Base-by-base conservation (phyloP, 164 flowering plant genomes). In the Akebia trifoliata region DNA sequence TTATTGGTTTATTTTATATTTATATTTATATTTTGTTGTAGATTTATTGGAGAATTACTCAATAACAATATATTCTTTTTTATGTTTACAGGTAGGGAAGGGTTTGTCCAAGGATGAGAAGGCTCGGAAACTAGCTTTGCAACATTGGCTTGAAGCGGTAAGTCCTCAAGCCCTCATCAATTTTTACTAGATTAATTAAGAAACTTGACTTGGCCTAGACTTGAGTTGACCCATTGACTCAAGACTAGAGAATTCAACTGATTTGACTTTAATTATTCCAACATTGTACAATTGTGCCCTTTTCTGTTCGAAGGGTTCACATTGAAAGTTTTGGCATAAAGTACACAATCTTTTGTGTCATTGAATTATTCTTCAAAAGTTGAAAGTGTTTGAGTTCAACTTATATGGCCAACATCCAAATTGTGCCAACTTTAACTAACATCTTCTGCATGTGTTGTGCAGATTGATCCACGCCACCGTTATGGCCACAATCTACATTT, bases 401-500 rank as follows among this genome's bases (percentile, higher is more conserved):
- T 25, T n/a, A 14, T 28, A 4, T 31, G 7, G 47, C 30, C 29
- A n/a, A 42, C 10, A 18, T 17, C 24, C 35, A 40, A 36, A 8
- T 36, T 62, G 25, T 1, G 17, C 25, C 0, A 12, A 44, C 4
- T 51, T 4, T 25, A 26, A 43, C 22, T 47, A 2, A 46, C 31
- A 15, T 31, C n/a, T 39, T 34, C 21, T 51, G 40, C 25, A 6
- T 45, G 6, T 29, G 18, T 17, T 54, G 15, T 32, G 18, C 70
- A 83, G 88, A 83, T 83, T 60, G 88, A 83, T 59, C 85, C 88
- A 44, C 81, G 88, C 48, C 88, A 83, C 72, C 78, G 88, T 0
- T 83, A 83, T 57, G 88, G 88, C 18, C 83, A 80, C 73, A 83
- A 83, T 61, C 52, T 83, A 25, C 85, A 83, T 38, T 71, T 73